phyloP scores from a whole-genome alignment of 495 filamentous ascomycete genomes.

The Parmelia sp. region DNA sequence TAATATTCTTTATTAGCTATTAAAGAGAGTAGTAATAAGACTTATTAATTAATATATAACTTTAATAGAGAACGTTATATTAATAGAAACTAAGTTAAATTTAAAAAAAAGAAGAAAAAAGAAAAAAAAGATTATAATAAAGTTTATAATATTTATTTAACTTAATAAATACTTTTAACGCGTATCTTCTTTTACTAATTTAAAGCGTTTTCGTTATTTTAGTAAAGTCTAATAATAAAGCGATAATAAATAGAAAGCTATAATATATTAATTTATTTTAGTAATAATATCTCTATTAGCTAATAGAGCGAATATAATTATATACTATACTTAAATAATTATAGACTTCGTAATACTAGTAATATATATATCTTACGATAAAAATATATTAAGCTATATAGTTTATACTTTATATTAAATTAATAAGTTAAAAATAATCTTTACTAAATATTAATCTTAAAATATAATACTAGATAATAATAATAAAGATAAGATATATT shows the following conservation, averaged over 20 bases:
- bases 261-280: slow-evolving; percentile 8
- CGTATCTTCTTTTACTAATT: not conserved
- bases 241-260: slow-evolving; percentile 4
- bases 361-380: not conserved
- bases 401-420: not conserved
- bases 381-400: not conserved
- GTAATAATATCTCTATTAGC: slow-evolving; percentile 1
- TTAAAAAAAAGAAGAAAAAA: not conserved
- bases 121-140: not conserved
- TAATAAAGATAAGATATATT: not conserved
- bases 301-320: not conserved
- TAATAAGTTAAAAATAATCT: not conserved
- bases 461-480: not conserved
- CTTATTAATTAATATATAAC: not conserved
- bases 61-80: not conserved
- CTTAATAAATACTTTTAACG: not conserved
- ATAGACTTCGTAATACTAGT: not conserved
- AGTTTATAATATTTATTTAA: not conserved
- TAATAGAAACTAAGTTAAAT: not conserved
- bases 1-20: slow-evolving; percentile 3
- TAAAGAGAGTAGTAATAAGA: slow-evolving; percentile 2
- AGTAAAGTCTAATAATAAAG: slow-evolving; percentile 3
- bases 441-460: not conserved
- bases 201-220: not conserved
- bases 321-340: not conserved